Conservation (phyloP, 768 basidiomycete species). For the Leccinum broughii region DNA sequence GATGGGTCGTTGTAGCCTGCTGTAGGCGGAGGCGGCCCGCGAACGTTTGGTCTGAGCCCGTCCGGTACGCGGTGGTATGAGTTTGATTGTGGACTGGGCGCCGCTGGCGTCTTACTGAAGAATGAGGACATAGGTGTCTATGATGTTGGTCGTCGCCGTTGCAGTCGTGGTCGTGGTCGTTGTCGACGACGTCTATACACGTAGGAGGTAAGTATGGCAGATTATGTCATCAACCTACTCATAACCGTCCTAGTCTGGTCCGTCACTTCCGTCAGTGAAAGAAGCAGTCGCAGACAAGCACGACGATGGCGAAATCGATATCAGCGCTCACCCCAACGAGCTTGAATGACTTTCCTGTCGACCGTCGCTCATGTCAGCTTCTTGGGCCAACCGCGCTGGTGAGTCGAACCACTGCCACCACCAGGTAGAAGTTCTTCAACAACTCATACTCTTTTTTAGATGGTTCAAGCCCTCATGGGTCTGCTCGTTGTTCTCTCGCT, state of each 20-base stretch:
- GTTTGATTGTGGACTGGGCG: constrained; percentile 35
- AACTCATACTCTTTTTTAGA: constrained; percentile 36
- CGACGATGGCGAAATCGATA: constrained; percentile 12
- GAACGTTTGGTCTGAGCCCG: constrained; percentile 36
- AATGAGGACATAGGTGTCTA: constrained; percentile 35
- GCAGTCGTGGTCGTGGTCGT: no score
- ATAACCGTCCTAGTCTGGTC: neutral
- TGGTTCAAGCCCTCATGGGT: constrained; percentile 89
- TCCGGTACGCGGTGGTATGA: constrained; percentile 48
- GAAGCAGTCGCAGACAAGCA: neutral
- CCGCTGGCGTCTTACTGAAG: constrained; percentile 42
- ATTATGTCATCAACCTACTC: neutral
- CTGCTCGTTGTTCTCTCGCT: constrained; percentile 84
- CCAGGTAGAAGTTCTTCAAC: neutral
- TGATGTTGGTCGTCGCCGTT: neutral
- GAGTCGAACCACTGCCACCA: constrained; percentile 14
- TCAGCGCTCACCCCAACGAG: constrained; percentile 5
- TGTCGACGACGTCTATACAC: no score
- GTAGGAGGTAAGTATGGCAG: neutral
- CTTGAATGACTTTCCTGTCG: constrained; percentile 37
- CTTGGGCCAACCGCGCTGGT: constrained; percentile 50
- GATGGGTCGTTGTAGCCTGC: constrained; percentile 57
- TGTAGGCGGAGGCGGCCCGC: constrained; percentile 36
- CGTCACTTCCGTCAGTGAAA: neutral
- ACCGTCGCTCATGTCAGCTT: constrained; percentile 44